Evolutionary conservation across 441 rosid species (phyloP), one percentile per base, ranked within the genome.

Genomic region (Populus hybrid): DNA sequence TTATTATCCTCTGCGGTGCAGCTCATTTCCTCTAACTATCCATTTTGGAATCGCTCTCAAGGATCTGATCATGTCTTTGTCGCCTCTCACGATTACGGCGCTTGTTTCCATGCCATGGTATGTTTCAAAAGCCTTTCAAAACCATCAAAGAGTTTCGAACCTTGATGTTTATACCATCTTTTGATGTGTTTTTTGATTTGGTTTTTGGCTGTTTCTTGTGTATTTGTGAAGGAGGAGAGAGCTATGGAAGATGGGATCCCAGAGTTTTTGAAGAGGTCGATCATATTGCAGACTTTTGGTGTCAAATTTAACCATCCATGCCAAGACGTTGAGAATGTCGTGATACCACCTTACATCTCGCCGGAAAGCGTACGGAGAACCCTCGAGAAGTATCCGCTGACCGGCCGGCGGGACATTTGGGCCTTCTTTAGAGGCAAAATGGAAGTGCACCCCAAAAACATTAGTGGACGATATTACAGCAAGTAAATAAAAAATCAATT

Each of bases 31-130:
- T 59, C 88, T 4, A 83, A 80, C 38, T 82, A 84, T 80, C 92
- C 92, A 9, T 94, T 95, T 61, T 95, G 99, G 99, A 92, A 94
- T 78, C 91, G 97, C 69, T 90, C 88, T 26, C 65, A 23, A 4
- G 99, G 99, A 28, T 85, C 90, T 64, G 97, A 95, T 77, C 99
- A 95, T 66, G 90, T 93, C 82, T 92, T 93, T 70, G 90, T 88
- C 0, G 98, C 98, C 35, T 89, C 98, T 4, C 98, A 94, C 78
- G 99, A 95, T 80, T 94, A 87, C 26, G 99, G 99, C 10, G 89
- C 98, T 11, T 95, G 99, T 77, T 95, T 94, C 78, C 98, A 94
- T 82, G 86, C 99, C 36, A 86, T 93, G 97, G 99, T 93, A 71
- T 4, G 23, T 10, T 3, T 3, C 7, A 5, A 6, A 26, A 21